Percentiles rank a stretch among this genome's conserved stretches.
Conservation (phyloP, 805 yeast species). For the Saccharomyces kudriavzevii region DNA sequence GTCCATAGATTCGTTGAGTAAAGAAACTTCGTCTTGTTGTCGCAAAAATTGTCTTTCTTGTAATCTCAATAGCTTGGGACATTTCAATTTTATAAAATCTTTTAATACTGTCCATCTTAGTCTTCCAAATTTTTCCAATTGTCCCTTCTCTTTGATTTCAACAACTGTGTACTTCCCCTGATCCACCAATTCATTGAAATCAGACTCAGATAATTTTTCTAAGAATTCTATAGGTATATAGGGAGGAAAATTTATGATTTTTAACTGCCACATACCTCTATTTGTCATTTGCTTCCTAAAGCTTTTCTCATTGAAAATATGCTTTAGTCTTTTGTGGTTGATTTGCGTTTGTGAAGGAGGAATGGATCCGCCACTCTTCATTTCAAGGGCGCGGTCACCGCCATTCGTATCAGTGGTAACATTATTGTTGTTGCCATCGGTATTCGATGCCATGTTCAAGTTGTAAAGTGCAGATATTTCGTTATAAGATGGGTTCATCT, state of each 20-base stretch:
- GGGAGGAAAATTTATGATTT: constrained; percentile 28
- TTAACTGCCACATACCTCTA: constrained; percentile 29
- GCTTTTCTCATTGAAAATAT: constrained; percentile 27
- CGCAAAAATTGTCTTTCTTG: constrained; percentile 3
- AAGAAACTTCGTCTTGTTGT: neutral
- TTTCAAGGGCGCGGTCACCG: neutral
- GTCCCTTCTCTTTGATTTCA: constrained; percentile 12
- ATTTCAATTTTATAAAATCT: constrained; percentile 31
- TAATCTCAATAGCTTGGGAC: constrained; percentile 21
- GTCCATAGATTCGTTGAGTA: neutral
- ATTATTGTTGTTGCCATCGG: neutral
- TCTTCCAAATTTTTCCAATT: constrained; percentile 23
- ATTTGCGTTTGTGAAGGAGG: constrained; percentile 6
- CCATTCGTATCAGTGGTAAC: neutral
- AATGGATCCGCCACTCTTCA: neutral
- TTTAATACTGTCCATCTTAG: constrained; percentile 34
- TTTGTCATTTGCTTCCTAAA: constrained; percentile 31
- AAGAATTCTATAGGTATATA: constrained; percentile 23
- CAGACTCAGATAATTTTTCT: constrained; percentile 1
- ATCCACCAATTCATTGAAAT: neutral
- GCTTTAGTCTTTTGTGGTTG: constrained; percentile 22
- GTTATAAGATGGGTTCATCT: neutral
- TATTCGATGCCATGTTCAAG: neutral
- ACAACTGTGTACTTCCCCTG: neutral
- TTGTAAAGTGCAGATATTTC: neutral